A percentile compares a stretch with the other conserved stretches of the same genome.
Evolutionary conservation across 2,329 filamentous ascomycete species (phyloP).

Genomic region (Aspergillus sclerotialis): DNA sequence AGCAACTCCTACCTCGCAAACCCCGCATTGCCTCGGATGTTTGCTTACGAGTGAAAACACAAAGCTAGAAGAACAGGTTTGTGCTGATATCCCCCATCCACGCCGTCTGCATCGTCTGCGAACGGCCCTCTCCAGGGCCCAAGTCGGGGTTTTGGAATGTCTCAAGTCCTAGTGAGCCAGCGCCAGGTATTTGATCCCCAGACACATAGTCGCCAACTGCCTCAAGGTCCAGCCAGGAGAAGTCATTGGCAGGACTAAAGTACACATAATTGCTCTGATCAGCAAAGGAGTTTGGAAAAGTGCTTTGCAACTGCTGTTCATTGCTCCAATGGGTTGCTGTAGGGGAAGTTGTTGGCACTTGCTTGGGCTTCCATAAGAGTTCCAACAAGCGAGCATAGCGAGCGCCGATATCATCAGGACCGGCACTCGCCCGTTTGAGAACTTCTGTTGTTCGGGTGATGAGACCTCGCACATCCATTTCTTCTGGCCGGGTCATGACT

Average conservation of each 20-base stretch:
- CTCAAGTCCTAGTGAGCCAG: constrained; percentile 29
- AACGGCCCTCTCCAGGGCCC: constrained; percentile 24
- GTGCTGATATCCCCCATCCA: constrained; percentile 36
- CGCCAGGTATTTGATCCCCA: constrained; percentile 33
- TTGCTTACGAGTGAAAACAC: constrained; percentile 7
- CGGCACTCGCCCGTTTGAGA: constrained; percentile 52
- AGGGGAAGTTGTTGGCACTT: constrained; percentile 18
- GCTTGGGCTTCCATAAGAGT: constrained; percentile 50
- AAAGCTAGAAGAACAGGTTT: constrained; percentile 28
- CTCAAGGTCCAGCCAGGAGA: constrained; percentile 56
- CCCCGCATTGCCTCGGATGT: constrained; percentile 18
- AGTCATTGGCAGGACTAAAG: constrained; percentile 47
- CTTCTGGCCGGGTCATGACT: constrained; percentile 50
- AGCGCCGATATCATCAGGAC: constrained; percentile 53
- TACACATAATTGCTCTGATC: constrained; percentile 30
- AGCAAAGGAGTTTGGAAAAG: constrained; percentile 25
- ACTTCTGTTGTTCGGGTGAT: constrained; percentile 53
- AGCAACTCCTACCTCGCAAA: constrained; percentile 16
- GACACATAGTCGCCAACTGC: constrained; percentile 53
- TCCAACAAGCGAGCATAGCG: constrained; percentile 56
- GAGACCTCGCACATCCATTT: constrained; percentile 50
- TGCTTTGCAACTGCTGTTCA: constrained; percentile 24
- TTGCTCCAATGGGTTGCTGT: constrained; percentile 22
- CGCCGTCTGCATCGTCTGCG: constrained; percentile 31
- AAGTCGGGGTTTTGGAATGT: constrained; percentile 26